Evolutionary conservation across 495 filamentous ascomycete species (phyloP).

Genomic region (Xylaria curta): DNA sequence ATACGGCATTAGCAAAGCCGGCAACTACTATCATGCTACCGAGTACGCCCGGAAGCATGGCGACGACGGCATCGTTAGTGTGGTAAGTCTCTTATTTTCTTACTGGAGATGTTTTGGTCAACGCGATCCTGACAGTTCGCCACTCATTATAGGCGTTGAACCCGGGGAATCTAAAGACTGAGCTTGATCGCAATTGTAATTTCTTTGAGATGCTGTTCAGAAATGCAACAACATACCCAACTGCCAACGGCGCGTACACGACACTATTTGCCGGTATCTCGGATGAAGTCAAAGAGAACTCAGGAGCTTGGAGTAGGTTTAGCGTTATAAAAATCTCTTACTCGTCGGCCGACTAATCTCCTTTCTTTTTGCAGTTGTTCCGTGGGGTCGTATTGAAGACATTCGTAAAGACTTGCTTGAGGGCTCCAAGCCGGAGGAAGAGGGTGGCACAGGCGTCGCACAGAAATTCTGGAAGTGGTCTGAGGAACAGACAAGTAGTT

Average conservation of each 20-base stretch:
- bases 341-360: neutral
- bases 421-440: constrained; percentile 38
- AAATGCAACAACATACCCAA: constrained; percentile 2
- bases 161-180: constrained; percentile 52
- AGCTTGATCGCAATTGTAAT: constrained; percentile 31
- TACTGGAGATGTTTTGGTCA: neutral
- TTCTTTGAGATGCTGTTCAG: constrained; percentile 26
- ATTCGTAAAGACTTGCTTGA: constrained; percentile 44
- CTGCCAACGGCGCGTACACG: constrained; percentile 49
- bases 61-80: constrained; percentile 44
- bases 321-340: neutral
- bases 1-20: constrained; percentile 53
- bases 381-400: constrained; percentile 46
- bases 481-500: constrained; percentile 47
- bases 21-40: constrained; percentile 46
- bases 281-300: constrained; percentile 35
- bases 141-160: constrained; percentile 37
- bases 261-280: constrained; percentile 50
- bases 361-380: constrained; percentile 38
- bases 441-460: constrained; percentile 50
- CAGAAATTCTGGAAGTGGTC: constrained; percentile 52
- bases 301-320: constrained; percentile 32
- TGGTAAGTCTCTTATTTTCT: constrained; percentile 31
- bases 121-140: neutral
- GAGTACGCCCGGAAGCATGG: constrained; percentile 46